A percentile compares a stretch with the other conserved stretches of the same genome.
Evolutionary conservation across 1,139 yeast species (phyloP).

Genomic region (Candida smagusa): DNA sequence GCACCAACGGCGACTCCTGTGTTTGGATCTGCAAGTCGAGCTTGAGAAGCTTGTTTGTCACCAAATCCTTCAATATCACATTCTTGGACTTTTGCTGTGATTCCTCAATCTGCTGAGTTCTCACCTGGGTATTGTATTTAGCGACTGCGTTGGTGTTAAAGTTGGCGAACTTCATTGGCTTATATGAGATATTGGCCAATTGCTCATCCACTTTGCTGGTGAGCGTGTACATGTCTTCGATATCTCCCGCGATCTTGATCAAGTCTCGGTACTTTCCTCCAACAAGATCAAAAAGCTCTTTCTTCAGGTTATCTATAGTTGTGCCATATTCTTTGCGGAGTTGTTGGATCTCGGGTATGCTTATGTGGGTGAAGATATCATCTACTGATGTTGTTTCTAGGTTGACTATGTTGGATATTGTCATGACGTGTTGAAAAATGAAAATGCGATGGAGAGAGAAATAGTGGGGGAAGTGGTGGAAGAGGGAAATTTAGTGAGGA

Average conservation of each 20-base stretch:
- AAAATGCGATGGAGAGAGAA: too few species aligned
- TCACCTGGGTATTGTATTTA: slow-evolving; percentile 18
- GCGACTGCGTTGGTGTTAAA: slow-evolving; percentile 23
- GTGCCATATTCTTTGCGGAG: slow-evolving; percentile 28
- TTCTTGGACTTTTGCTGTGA: slow-evolving; percentile 13
- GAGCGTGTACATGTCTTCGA: slow-evolving; percentile 49
- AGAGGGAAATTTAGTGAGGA: too few species aligned
- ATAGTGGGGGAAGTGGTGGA: too few species aligned
- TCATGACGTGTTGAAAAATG: not conserved
- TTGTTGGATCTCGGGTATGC: slow-evolving; percentile 34
- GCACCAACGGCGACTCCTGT: slow-evolving; percentile 11
- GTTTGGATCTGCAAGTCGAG: slow-evolving; percentile 21
- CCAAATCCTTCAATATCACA: slow-evolving; percentile 27
- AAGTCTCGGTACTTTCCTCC: slow-evolving; percentile 67
- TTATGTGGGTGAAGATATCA: slow-evolving; percentile 32
- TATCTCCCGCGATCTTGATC: slow-evolving; percentile 65
- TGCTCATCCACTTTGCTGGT: slow-evolving; percentile 28
- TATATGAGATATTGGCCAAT: slow-evolving; percentile 33
- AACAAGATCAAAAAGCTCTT: slow-evolving; percentile 54
- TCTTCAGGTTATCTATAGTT: slow-evolving; percentile 20
- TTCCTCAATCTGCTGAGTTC: slow-evolving; percentile 13
- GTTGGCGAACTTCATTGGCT: slow-evolving; percentile 26
- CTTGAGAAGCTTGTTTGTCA: slow-evolving; percentile 26
- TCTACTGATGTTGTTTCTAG: slow-evolving; percentile 24
- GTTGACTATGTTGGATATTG: slow-evolving; percentile 1